phyloP scores from a whole-genome alignment of 768 basidiomycete genomes.

The Termitomyces sp. region DNA sequence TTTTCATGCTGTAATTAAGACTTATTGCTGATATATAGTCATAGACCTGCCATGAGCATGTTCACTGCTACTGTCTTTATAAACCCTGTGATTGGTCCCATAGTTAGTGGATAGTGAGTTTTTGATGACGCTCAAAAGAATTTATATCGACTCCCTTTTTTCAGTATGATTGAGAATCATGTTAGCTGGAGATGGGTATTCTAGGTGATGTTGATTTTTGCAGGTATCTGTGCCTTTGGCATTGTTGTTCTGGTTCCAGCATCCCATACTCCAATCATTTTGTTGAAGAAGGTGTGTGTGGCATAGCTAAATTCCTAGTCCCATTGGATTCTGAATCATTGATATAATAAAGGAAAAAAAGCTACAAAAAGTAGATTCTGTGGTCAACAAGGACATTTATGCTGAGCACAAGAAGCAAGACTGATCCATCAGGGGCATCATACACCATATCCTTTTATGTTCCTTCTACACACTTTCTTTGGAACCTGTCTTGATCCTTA shows the following conservation, averaged over 20 bases:
- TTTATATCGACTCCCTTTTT: neutral
- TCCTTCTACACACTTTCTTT: slow-evolving; percentile 56
- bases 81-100: slow-evolving; percentile 59
- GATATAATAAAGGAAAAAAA: slow-evolving; percentile 27
- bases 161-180: slow-evolving; percentile 40
- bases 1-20: no score
- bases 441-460: slow-evolving; percentile 51
- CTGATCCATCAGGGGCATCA: slow-evolving; percentile 43
- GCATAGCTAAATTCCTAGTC: neutral
- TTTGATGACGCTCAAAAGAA: slow-evolving; percentile 3
- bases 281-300: slow-evolving; percentile 33
- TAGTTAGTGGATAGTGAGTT: slow-evolving; percentile 54
- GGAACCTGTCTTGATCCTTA: slow-evolving; percentile 59
- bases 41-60: slow-evolving; percentile 51
- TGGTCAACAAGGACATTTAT: slow-evolving; percentile 35
- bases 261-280: slow-evolving; percentile 61
- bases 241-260: slow-evolving; percentile 49
- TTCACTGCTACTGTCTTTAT: slow-evolving; percentile 60
- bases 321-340: neutral
- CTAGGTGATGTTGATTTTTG: slow-evolving; percentile 67
- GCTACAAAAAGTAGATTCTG: slow-evolving; percentile 45
- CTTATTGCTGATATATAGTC: no score
- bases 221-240: slow-evolving; percentile 42
- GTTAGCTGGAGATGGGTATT: slow-evolving; percentile 64
- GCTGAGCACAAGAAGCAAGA: slow-evolving; percentile 56